Conservation (phyloP, 2,329 filamentous ascomycete species). For the Colletotrichum lindemuthianum region DNA sequence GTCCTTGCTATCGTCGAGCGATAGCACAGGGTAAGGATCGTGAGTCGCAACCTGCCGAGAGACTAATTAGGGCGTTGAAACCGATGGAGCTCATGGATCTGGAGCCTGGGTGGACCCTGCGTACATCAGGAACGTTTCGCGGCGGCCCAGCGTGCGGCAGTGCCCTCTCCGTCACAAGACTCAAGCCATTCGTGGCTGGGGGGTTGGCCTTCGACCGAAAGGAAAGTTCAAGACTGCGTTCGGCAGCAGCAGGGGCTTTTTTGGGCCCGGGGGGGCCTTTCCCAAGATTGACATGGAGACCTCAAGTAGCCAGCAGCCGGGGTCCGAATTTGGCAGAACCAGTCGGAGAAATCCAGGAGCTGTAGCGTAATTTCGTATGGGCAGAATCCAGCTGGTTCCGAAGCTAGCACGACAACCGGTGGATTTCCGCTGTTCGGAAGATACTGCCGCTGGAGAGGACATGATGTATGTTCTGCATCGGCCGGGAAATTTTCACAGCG, state of each 20-base stretch:
- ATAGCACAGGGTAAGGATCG: constrained; percentile 6
- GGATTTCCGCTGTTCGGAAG: constrained; percentile 13
- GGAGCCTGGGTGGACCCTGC: constrained; percentile 19
- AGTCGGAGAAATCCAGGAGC: constrained; percentile 25
- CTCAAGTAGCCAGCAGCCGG: constrained; percentile 2
- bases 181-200: constrained; percentile 19
- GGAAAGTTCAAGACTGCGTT: constrained; percentile 18
- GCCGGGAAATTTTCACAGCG: too few relatives aligned
- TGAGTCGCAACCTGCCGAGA: constrained; percentile 3
- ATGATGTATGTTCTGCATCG: not conserved
- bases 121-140: constrained; percentile 9
- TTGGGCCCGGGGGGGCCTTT: constrained; percentile 10
- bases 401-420: constrained; percentile 12
- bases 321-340: constrained; percentile 14
- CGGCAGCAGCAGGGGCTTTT: constrained; percentile 11
- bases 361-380: constrained; percentile 21
- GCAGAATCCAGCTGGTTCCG: constrained; percentile 19
- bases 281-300: constrained; percentile 26
- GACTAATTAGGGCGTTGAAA: not conserved
- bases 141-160: not conserved
- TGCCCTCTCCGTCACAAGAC: constrained; percentile 14
- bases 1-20: constrained; percentile 1
- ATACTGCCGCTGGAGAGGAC: constrained; percentile 8
- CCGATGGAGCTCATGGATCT: constrained; percentile 15
- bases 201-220: constrained; percentile 1